Percentiles rank a stretch among this genome's conserved stretches.
Conservation (phyloP, 164 flowering plant genomes). For the Vitis vinifera region ASM3070453v1 NC_081820.1:7163501-7164000, state of each 20-base stretch:
- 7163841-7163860: slow-evolving; percentile 77
- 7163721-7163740: slow-evolving; percentile 72
- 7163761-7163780: slow-evolving; percentile 78
- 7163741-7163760: slow-evolving; percentile 66
- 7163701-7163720: slow-evolving; percentile 66
- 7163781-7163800: slow-evolving; percentile 75
- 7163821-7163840: slow-evolving; percentile 82
- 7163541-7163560: slow-evolving; percentile 62
- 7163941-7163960: too few relatives aligned
- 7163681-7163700: slow-evolving; percentile 67
- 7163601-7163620: slow-evolving; percentile 82
- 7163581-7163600: slow-evolving; percentile 57
- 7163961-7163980: too few relatives aligned
- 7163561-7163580: slow-evolving; percentile 73
- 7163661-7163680: slow-evolving; percentile 77
- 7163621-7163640: slow-evolving; percentile 71
- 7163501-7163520: slow-evolving; percentile 53
- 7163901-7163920: too few relatives aligned
- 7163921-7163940: too few relatives aligned
- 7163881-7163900: too few relatives aligned
- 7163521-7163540: slow-evolving; percentile 56
- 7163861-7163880: too few relatives aligned
- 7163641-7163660: slow-evolving; percentile 66
- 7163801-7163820: slow-evolving; percentile 64
- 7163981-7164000: too few relatives aligned